Evolutionary conservation across 768 basidiomycete genomes (phyloP).

Genomic region (Phlegmacium glaucopus): DNA sequence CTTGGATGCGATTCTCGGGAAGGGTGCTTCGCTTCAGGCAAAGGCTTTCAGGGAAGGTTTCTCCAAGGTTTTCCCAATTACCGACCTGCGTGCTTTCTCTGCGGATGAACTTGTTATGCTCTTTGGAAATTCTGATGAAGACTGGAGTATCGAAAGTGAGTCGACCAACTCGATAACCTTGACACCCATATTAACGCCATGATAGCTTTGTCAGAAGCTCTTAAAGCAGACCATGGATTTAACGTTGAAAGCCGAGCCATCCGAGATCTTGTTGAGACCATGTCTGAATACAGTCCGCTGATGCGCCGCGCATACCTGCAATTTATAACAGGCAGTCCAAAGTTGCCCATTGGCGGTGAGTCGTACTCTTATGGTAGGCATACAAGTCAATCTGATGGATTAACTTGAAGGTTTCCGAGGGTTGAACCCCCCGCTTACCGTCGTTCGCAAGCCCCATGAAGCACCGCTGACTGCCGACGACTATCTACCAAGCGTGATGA

Average conservation of each 20-base stretch:
- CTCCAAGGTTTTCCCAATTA: constrained; percentile 93
- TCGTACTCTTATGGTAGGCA: constrained; percentile 6
- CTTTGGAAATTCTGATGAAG: constrained; percentile 96
- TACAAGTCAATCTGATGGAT: neutral
- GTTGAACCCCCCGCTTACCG: constrained; percentile 89
- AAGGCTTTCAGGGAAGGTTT: constrained; percentile 94
- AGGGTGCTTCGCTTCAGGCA: constrained; percentile 74
- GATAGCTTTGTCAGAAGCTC: constrained; percentile 78
- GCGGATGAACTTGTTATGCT: constrained; percentile 94
- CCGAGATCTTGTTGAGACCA: constrained; percentile 79
- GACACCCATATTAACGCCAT: constrained; percentile 9
- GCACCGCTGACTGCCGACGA: constrained; percentile 87
- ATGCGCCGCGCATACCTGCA: constrained; percentile 87
- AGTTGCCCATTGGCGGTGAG: constrained; percentile 91
- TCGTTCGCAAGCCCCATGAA: constrained; percentile 96
- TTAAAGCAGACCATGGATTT: constrained; percentile 99
- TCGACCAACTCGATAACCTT: constrained; percentile 7
- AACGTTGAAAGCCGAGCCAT: constrained; percentile 93
- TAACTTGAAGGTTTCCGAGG: constrained; percentile 78
- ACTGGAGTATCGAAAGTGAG: constrained; percentile 92
- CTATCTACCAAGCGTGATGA: constrained; percentile 97
- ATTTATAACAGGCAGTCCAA: constrained; percentile 97
- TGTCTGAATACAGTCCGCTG: constrained; percentile 72
- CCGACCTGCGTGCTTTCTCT: constrained; percentile 88
- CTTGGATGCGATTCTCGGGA: constrained; percentile 82